Percentiles rank a stretch among this genome's conserved stretches.
These are phyloP conservation scores for Salvia rosmarinus DNA, from an alignment of 257 asterid genomes.

Conservation along the genomic window DNA sequence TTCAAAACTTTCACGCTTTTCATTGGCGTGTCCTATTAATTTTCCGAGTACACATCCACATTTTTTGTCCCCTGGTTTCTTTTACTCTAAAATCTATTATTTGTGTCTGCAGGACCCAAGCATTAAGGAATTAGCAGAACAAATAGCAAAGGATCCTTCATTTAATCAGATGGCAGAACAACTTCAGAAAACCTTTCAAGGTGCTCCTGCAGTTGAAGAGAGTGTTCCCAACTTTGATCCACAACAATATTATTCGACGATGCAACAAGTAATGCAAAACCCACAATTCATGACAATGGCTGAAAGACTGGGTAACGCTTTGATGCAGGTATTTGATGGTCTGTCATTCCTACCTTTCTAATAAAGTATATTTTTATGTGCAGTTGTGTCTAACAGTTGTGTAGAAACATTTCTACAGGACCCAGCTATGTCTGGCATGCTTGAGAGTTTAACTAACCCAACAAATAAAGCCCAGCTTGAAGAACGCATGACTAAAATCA, in stretches of 20 bases:
- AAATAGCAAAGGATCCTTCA: slow-evolving; percentile 89
- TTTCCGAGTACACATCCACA: background rate
- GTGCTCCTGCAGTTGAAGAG: slow-evolving; percentile 59
- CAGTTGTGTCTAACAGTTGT: background rate
- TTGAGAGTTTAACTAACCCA: slow-evolving; percentile 88
- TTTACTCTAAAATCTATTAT: background rate
- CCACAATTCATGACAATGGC: slow-evolving; percentile 98
- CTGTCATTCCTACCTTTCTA: slow-evolving; percentile 13
- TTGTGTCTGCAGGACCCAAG: slow-evolving; percentile 73
- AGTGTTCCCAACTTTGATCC: slow-evolving; percentile 84
- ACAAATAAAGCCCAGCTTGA: slow-evolving; percentile 80
- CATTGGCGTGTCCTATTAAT: background rate
- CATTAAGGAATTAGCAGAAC: slow-evolving; percentile 94
- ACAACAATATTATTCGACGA: slow-evolving; percentile 78
- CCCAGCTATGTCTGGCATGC: slow-evolving; percentile 96
- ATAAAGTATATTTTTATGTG: background rate
- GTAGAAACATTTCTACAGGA: slow-evolving; percentile 53
- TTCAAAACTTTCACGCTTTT: background rate
- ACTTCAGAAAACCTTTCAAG: slow-evolving; percentile 93
- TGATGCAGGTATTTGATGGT: slow-evolving; percentile 73
- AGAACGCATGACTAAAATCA: slow-evolving; percentile 80
- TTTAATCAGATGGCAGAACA: slow-evolving; percentile 98
- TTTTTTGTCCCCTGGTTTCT: background rate
- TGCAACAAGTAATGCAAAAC: slow-evolving; percentile 99
- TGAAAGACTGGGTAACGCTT: slow-evolving; percentile 85